Conservation (phyloP, 140 eudicot species). For the Erigeron philadelphicus region DNA sequence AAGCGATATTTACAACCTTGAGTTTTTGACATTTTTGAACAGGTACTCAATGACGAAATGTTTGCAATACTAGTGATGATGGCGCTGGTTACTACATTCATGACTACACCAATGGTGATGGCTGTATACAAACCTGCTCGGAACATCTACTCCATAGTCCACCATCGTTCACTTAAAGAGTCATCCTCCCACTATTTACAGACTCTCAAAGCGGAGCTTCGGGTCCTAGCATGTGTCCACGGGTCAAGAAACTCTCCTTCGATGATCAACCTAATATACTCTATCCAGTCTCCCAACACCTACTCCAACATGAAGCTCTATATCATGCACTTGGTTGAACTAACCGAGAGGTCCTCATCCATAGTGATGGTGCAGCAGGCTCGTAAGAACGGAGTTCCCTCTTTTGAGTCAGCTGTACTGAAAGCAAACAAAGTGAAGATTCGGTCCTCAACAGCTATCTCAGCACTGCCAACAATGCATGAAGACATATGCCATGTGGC, state of each 20-base stretch:
- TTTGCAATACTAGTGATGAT: conserved; percentile 54
- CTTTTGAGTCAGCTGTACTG: conserved; percentile 2
- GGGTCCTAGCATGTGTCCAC: conserved; percentile 42
- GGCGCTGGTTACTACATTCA: conserved; percentile 58
- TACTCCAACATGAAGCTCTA: conserved; percentile 39
- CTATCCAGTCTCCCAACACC: conserved; percentile 34
- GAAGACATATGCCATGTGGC: conserved; percentile 67
- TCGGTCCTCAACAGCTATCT: conserved; percentile 45
- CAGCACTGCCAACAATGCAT: conserved; percentile 53
- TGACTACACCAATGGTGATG: conserved; percentile 56
- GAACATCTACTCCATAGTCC: conserved; percentile 5
- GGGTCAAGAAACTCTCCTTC: conserved; percentile 35
- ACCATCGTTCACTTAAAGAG: conserved; percentile 26
- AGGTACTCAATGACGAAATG: conserved; percentile 55
- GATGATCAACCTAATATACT: conserved; percentile 36
- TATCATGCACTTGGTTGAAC: conserved; percentile 50
- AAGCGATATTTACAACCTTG: no score
- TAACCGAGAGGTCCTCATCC: conserved; percentile 69
- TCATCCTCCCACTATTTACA: conserved; percentile 23
- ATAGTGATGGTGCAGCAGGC: conserved; percentile 48
- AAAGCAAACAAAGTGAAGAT: conserved; percentile 44
- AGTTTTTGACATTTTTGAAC: background rate
- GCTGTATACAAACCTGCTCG: conserved; percentile 44
- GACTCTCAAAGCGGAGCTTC: conserved; percentile 27
- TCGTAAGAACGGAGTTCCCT: conserved; percentile 54